A percentile compares a stretch with the other conserved stretches of the same genome.
These are phyloP conservation scores for Myotisia sp. DNA, from an alignment of 2,329 filamentous ascomycete species.

Conservation along the genomic window DNA sequence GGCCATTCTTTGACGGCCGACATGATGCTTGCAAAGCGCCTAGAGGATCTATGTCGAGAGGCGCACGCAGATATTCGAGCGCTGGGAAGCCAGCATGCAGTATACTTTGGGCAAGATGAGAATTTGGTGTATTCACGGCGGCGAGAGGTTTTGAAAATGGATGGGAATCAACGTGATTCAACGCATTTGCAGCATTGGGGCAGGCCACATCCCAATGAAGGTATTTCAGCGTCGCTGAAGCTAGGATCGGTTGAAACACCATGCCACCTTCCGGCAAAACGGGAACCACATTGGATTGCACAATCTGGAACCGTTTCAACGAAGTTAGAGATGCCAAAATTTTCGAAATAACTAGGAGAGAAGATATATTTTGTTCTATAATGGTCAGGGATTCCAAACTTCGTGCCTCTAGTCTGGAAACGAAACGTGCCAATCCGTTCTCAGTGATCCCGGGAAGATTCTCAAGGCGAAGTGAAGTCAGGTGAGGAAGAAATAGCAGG, in stretches of 20 bases:
- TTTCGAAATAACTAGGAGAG: constrained; percentile 38
- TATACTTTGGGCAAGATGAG: constrained; percentile 32
- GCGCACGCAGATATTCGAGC: constrained; percentile 28
- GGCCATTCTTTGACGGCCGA: constrained; percentile 24
- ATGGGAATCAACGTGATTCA: constrained; percentile 25
- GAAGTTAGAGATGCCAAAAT: constrained; percentile 35
- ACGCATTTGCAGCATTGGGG: constrained; percentile 23
- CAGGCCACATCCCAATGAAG: constrained; percentile 44
- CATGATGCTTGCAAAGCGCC: constrained; percentile 32
- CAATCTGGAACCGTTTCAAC: constrained; percentile 38
- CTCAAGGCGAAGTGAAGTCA: constrained; percentile 42
- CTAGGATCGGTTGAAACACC: constrained; percentile 35
- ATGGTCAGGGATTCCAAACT: constrained; percentile 36
- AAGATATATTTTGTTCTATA: constrained; percentile 40
- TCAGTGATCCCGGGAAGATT: constrained; percentile 43
- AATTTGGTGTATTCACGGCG: constrained; percentile 26
- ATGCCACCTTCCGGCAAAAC: constrained; percentile 29
- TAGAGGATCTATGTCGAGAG: constrained; percentile 31
- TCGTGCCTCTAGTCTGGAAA: constrained; percentile 32
- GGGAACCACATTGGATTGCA: constrained; percentile 37
- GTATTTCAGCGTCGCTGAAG: constrained; percentile 35
- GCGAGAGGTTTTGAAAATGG: constrained; percentile 24
- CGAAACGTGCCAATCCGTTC: constrained; percentile 39
- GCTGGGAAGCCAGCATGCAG: constrained; percentile 29
- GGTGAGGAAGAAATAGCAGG: constrained; percentile 37